phyloP scores from a whole-genome alignment of 225 moss, liverwort and hornwort species.

The Pseudisothecium myosuroides region DNA sequence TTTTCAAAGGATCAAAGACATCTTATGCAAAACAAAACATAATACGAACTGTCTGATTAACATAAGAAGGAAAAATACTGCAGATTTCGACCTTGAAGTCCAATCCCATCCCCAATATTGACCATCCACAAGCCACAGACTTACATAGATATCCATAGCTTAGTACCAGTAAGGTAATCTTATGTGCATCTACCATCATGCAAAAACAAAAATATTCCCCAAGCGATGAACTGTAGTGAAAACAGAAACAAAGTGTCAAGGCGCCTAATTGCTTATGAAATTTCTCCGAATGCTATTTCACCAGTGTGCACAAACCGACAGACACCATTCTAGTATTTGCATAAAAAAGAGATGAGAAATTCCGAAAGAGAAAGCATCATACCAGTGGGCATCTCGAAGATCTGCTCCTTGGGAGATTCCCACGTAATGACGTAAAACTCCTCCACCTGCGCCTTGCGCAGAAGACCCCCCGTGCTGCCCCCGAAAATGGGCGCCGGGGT shows the following conservation, averaged over 20 bases:
- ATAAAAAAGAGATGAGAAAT: not conserved
- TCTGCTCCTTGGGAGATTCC: conserved; percentile 47
- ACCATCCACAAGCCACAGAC: not conserved
- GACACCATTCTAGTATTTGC: not conserved
- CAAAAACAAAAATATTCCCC: not conserved
- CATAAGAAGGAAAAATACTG: not conserved
- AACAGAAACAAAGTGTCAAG: not conserved
- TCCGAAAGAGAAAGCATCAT: not conserved
- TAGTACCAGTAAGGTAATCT: not conserved
- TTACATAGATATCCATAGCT: not conserved
- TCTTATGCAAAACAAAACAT: not conserved
- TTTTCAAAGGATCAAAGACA: not conserved
- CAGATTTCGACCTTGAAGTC: not conserved
- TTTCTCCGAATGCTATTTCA: not conserved
- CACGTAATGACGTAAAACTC: conserved; percentile 47
- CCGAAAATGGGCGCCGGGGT: conserved; percentile 44
- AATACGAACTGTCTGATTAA: not conserved
- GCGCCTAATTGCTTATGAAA: not conserved
- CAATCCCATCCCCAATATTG: not conserved
- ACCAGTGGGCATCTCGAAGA: conserved; percentile 46
- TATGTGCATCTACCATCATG: not conserved
- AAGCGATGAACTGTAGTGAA: not conserved
- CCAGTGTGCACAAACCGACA: not conserved
- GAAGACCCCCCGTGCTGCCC: conserved; percentile 27
- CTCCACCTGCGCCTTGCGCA: conserved; percentile 40